These are phyloP conservation scores for Conoideocrella luteorostrata DNA, from an alignment of 2,329 filamentous ascomycete genomes.

Conservation along the genomic window DNA sequence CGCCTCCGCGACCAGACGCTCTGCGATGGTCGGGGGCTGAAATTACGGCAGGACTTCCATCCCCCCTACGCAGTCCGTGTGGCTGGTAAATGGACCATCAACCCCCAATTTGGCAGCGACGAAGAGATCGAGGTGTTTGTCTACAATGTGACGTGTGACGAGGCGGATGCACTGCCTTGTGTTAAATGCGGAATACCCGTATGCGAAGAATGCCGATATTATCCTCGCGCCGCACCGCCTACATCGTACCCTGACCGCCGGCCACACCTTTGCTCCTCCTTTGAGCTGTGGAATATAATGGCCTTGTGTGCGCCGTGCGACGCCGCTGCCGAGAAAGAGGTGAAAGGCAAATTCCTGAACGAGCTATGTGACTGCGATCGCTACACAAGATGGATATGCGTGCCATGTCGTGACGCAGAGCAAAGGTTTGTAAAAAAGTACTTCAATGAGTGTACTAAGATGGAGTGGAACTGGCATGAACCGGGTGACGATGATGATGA, in stretches of 20 bases:
- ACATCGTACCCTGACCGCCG: conserved; percentile 2
- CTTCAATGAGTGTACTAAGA: not conserved
- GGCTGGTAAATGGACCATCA: not conserved
- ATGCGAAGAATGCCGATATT: conserved; percentile 11
- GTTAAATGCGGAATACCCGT: conserved; percentile 7
- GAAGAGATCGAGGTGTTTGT: conserved; percentile 10
- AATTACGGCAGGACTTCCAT: conserved; percentile 2
- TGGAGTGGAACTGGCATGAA: not conserved
- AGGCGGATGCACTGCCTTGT: conserved; percentile 4
- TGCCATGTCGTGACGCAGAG: not conserved
- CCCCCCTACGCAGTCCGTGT: not conserved
- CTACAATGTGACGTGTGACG: conserved; percentile 8
- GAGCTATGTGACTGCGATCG: conserved; percentile 10
- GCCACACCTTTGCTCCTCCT: conserved; percentile 5
- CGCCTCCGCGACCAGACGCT: conserved; percentile 4
- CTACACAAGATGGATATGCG: conserved; percentile 10
- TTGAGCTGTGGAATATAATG: conserved; percentile 7
- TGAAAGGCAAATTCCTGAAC: conserved; percentile 5
- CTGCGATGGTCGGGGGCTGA: conserved; percentile 11
- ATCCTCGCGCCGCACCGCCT: not conserved
- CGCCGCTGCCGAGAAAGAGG: not conserved
- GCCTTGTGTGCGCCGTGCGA: conserved; percentile 10
- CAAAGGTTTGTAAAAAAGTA: not conserved
- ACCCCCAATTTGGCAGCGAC: not conserved
- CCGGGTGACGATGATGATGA: no score